A percentile compares a stretch with the other conserved stretches of the same genome.
Evolutionary conservation across 2,329 filamentous ascomycete genomes (phyloP).

Genomic region (Pyrenophora teres): DNA sequence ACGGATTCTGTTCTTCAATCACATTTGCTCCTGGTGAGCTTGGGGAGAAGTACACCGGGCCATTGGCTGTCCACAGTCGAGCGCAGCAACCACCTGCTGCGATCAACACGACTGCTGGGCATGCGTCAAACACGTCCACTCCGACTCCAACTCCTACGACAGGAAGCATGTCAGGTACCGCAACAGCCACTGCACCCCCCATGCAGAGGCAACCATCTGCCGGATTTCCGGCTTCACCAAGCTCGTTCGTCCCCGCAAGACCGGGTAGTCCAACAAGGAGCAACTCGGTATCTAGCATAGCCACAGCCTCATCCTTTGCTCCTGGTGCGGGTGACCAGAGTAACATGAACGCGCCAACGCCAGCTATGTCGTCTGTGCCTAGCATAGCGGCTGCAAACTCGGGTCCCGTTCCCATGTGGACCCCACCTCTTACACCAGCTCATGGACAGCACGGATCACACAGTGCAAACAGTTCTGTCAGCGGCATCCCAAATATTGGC

Average conservation of each 20-base stretch:
- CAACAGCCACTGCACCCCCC: conserved; percentile 57
- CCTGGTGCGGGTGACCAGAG: conserved; percentile 41
- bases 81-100: conserved; percentile 44
- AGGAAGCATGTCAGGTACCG: conserved; percentile 62
- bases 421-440: conserved; percentile 85
- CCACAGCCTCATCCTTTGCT: conserved; percentile 64
- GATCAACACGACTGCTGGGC: conserved; percentile 49
- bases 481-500: conserved; percentile 52
- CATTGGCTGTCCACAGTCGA: conserved; percentile 50
- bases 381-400: conserved; percentile 76
- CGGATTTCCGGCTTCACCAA: conserved; percentile 62
- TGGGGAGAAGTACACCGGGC: conserved; percentile 77
- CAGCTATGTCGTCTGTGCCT: conserved; percentile 77
- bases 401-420: conserved; percentile 71
- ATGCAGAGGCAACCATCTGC: conserved; percentile 57
- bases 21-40: conserved; percentile 84
- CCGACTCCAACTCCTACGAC: conserved; percentile 73
- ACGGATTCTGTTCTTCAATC: conserved; percentile 93
- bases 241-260: conserved; percentile 59
- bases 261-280: conserved; percentile 81
- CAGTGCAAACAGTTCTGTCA: conserved; percentile 60
- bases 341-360: conserved; percentile 73
- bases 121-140: conserved; percentile 65
- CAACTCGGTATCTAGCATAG: conserved; percentile 82
- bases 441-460: conserved; percentile 50